Conservation (phyloP, 2,329 filamentous ascomycete genomes). For the Pseudocercospora vitis region DNA sequence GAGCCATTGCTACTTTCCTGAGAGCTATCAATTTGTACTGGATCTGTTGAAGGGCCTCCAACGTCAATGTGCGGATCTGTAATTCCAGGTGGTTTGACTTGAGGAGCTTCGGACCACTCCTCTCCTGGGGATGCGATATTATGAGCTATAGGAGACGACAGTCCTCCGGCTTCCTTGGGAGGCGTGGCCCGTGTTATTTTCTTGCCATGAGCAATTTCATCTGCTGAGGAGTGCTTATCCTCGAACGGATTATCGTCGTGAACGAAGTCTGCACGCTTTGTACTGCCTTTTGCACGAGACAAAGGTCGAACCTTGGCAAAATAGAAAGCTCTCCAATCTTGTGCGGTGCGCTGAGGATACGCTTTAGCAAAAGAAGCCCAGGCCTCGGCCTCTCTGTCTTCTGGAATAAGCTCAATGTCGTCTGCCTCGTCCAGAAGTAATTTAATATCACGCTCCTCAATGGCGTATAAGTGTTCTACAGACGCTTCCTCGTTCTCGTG, state of each 20-base stretch:
- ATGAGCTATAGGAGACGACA: too few species aligned
- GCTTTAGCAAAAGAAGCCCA: constrained; percentile 30
- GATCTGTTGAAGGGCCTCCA: too few species aligned
- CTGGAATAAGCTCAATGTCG: constrained; percentile 27
- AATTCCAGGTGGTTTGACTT: too few species aligned
- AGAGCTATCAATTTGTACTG: not conserved
- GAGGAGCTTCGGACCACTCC: too few species aligned
- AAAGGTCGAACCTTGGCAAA: constrained; percentile 30
- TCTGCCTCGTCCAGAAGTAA: constrained; percentile 22
- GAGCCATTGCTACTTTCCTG: not conserved
- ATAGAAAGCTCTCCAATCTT: constrained; percentile 33
- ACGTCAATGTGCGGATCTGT: too few species aligned
- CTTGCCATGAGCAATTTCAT: not conserved
- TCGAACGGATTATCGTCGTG: not conserved
- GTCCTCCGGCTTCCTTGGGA: not conserved
- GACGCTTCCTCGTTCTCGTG: not conserved
- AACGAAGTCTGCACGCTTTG: constrained; percentile 6
- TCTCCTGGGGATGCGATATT: too few species aligned
- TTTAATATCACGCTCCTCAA: constrained; percentile 22
- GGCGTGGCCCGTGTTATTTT: not conserved
- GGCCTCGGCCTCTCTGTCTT: constrained; percentile 26
- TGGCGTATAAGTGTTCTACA: too few species aligned
- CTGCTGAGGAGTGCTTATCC: not conserved
- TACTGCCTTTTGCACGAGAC: constrained; percentile 3
- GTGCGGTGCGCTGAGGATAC: constrained; percentile 25